phyloP scores from a whole-genome alignment of 1,139 yeast genomes.

The Saccharomyces hybrid region DNA sequence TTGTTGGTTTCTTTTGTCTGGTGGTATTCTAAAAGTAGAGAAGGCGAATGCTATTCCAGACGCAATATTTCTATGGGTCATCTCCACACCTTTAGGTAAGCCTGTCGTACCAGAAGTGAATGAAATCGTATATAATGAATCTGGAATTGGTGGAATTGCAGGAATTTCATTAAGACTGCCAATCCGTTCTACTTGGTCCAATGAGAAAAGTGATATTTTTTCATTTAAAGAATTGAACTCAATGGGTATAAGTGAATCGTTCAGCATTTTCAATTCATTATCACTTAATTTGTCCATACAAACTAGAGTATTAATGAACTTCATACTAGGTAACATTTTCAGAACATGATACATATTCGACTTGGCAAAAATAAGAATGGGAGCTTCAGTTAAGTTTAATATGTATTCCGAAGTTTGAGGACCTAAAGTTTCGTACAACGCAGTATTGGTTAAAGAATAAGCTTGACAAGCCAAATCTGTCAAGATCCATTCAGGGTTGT shows the following conservation, averaged over 20 bases:
- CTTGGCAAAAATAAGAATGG: constrained; percentile 45
- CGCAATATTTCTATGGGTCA: constrained; percentile 47
- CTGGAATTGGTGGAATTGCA: constrained; percentile 45
- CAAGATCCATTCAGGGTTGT: constrained; percentile 53
- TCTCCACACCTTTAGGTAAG: constrained; percentile 64
- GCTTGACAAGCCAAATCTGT: constrained; percentile 53
- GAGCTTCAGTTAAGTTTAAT: constrained; percentile 48
- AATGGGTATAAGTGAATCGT: constrained; percentile 17
- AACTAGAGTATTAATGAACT: constrained; percentile 39
- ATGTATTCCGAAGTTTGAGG: constrained; percentile 53
- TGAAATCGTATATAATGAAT: constrained; percentile 55
- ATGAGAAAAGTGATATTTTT: constrained; percentile 36
- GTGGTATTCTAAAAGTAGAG: constrained; percentile 21
- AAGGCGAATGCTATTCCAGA: constrained; percentile 38
- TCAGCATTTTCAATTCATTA: constrained; percentile 29
- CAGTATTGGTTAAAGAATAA: constrained; percentile 46
- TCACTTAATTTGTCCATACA: constrained; percentile 47
- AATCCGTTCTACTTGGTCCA: constrained; percentile 46
- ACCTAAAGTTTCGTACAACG: constrained; percentile 60
- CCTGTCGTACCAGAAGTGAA: constrained; percentile 81
- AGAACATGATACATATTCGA: constrained; percentile 42
- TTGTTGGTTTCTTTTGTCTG: constrained; percentile 14
- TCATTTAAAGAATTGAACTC: constrained; percentile 18
- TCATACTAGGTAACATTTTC: constrained; percentile 34
- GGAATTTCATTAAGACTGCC: constrained; percentile 46